These are phyloP conservation scores for Cordyceps farinosa DNA, from an alignment of 2,329 filamentous ascomycete genomes.

Conservation along the genomic window DNA sequence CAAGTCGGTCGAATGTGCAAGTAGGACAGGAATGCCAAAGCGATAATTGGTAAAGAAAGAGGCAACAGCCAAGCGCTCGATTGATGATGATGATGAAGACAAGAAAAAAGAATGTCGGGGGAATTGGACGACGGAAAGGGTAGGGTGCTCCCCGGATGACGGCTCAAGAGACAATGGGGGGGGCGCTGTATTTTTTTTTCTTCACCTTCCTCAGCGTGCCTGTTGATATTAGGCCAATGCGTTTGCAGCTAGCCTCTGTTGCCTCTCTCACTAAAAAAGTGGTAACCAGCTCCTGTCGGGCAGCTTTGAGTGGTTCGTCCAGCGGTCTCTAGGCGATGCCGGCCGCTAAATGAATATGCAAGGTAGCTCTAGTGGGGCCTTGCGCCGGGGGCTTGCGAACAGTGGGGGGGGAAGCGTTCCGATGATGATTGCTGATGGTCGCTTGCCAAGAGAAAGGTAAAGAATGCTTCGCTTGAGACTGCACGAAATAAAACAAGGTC, in stretches of 20 bases:
- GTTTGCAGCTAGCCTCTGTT: neutral
- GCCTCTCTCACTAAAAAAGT: neutral
- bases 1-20: neutral
- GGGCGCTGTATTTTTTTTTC: neutral
- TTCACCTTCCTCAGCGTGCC: neutral
- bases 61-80: neutral
- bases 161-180: neutral
- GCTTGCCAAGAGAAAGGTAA: neutral
- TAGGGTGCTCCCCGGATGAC: neutral
- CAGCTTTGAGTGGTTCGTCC: neutral
- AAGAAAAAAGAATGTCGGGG: neutral
- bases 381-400: neutral
- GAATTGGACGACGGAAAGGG: neutral
- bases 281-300: neutral
- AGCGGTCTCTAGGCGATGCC: constrained; percentile 4
- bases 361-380: neutral
- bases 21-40: neutral
- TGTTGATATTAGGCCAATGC: neutral
- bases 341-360: neutral
- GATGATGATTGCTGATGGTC: neutral
- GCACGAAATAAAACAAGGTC: neutral
- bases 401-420: neutral
- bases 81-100: constrained; percentile 2
- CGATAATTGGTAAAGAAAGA: neutral
- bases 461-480: too few species aligned